Conservation (phyloP, 768 basidiomycete species). For the Hirschioporus abietinus region DNA sequence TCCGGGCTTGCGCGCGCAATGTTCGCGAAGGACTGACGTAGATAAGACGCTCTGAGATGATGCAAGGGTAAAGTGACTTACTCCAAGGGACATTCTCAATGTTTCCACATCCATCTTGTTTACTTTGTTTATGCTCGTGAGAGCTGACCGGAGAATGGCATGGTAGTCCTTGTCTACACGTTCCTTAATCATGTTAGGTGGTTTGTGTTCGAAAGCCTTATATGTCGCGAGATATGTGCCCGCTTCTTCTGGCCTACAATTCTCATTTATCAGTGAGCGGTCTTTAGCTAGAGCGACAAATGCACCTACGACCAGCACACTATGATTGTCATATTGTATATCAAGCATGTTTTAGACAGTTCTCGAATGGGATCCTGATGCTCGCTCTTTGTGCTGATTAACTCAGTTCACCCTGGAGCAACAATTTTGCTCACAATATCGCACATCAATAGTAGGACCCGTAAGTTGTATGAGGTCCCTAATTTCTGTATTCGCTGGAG, state of each 20-base stretch:
- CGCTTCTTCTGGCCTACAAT: conserved; percentile 76
- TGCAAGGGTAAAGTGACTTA: conserved; percentile 36
- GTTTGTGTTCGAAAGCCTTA: conserved; percentile 92
- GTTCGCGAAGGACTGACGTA: conserved; percentile 72
- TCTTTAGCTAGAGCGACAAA: conserved; percentile 2
- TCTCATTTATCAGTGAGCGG: conserved; percentile 1
- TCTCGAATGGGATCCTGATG: conserved; percentile 91
- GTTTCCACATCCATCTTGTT: conserved; percentile 98
- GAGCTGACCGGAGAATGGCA: conserved; percentile 70
- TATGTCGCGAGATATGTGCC: conserved; percentile 86
- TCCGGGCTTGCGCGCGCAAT: conserved; percentile 71
- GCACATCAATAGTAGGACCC: conserved; percentile 84
- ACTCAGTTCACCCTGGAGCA: background rate
- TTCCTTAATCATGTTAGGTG: conserved; percentile 93
- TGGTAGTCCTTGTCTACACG: conserved; percentile 85
- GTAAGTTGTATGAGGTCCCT: conserved; percentile 71
- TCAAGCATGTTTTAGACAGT: conserved; percentile 86
- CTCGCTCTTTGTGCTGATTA: conserved; percentile 53
- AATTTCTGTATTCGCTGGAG: conserved; percentile 86
- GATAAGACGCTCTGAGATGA: conserved; percentile 5
- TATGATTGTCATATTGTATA: conserved; percentile 90
- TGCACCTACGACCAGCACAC: conserved; percentile 80
- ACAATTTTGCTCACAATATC: conserved; percentile 67
- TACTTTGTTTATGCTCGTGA: conserved; percentile 88
- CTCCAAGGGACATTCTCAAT: conserved; percentile 85